These are phyloP conservation scores for Vitis hybrid DNA, from an alignment of 177 flowering plant genomes.

Conservation along the genomic window DNA sequence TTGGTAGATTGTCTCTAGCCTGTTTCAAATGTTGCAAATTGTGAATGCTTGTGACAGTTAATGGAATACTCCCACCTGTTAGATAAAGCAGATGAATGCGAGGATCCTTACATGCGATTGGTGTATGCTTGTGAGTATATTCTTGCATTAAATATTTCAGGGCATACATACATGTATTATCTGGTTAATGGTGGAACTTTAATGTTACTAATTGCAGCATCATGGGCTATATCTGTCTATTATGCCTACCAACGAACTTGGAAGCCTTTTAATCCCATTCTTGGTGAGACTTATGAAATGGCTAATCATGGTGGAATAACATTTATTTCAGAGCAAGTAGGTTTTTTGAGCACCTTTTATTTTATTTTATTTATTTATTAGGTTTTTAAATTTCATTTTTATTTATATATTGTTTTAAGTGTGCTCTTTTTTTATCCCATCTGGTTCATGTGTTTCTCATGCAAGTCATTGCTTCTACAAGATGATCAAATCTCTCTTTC, in stretches of 20 bases:
- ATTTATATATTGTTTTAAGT: not conserved
- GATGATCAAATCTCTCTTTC: no score
- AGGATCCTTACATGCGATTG: conserved; percentile 87
- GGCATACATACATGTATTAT: not conserved
- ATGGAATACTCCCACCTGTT: conserved; percentile 85
- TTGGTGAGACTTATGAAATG: conserved; percentile 98
- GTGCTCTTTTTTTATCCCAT: not conserved
- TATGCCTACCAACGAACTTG: conserved; percentile 78
- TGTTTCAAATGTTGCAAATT: conserved; percentile 2
- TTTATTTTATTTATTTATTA: conserved; percentile 1
- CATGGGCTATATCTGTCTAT: conserved; percentile 90
- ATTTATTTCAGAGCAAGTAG: conserved; percentile 89
- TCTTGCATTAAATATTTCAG: conserved; percentile 1
- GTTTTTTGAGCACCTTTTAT: not conserved
- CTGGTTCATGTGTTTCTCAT: not conserved
- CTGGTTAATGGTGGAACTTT: conserved; percentile 2
- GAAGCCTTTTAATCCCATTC: conserved; percentile 99
- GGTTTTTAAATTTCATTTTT: not conserved
- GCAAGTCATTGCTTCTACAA: not conserved
- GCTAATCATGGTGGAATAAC: conserved; percentile 76
- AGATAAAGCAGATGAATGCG: conserved; percentile 79
- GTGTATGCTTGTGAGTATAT: conserved; percentile 76
- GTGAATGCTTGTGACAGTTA: conserved; percentile 44
- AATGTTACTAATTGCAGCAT: conserved; percentile 46
- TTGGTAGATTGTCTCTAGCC: not conserved